Evolutionary conservation across 1,284 basidiomycete genomes (phyloP).

Genomic region (Malassezia furfur): DNA sequence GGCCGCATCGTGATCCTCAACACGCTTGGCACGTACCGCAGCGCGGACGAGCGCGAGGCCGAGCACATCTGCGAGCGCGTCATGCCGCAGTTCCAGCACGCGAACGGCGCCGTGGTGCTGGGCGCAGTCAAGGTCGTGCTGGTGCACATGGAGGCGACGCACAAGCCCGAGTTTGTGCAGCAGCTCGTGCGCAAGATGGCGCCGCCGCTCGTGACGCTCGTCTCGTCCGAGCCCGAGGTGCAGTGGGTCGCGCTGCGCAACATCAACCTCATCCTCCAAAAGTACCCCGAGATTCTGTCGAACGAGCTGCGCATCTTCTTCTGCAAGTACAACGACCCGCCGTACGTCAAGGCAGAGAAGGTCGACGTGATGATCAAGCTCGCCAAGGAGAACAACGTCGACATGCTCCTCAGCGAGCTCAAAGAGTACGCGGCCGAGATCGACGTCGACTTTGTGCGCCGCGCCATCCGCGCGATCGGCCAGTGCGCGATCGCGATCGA

Average conservation of each 20-base stretch:
- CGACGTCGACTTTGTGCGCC: slow-evolving; percentile 93
- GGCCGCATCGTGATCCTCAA: slow-evolving; percentile 85
- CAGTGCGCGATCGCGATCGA: slow-evolving; percentile 94
- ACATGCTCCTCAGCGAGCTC: slow-evolving; percentile 84
- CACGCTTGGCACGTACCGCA: slow-evolving; percentile 71
- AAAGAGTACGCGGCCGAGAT: slow-evolving; percentile 98
- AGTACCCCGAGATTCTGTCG: slow-evolving; percentile 73
- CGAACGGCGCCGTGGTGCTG: slow-evolving; percentile 85
- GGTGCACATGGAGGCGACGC: slow-evolving; percentile 53
- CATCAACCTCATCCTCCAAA: slow-evolving; percentile 90
- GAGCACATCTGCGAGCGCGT: slow-evolving; percentile 98
- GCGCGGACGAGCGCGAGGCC: slow-evolving; percentile 73
- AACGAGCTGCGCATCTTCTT: slow-evolving; percentile 99
- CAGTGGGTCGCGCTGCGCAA: slow-evolving; percentile 97
- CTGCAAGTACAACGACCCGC: slow-evolving; percentile 98
- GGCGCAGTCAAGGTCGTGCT: slow-evolving; percentile 94
- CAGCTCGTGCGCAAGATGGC: slow-evolving; percentile 92
- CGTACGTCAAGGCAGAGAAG: slow-evolving; percentile 97
- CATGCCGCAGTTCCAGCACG: slow-evolving; percentile 95
- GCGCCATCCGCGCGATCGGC: slow-evolving; percentile 87
- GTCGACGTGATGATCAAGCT: slow-evolving; percentile 96
- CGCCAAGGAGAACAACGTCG: slow-evolving; percentile 81
- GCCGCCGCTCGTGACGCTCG: slow-evolving; percentile 67
- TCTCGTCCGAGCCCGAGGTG: slow-evolving; percentile 59
- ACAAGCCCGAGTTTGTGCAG: slow-evolving; percentile 73